Percentiles rank a stretch among this genome's conserved stretches.
Evolutionary conservation across 2,329 filamentous ascomycete species (phyloP).

Genomic region (Incumbomyces lentus): DNA sequence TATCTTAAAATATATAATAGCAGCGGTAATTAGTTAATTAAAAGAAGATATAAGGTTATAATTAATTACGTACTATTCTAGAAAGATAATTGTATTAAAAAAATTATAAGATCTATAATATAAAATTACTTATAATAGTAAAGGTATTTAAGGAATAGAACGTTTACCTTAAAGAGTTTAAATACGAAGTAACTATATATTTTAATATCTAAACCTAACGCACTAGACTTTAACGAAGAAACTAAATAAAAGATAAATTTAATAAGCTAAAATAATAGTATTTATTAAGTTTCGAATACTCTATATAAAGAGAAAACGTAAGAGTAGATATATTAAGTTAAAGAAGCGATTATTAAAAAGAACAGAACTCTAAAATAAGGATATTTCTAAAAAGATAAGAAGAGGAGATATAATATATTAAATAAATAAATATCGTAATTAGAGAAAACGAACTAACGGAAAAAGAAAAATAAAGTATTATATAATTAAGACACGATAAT

Average conservation of each 20-base stretch:
- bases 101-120: constrained; percentile 17
- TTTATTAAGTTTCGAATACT: constrained; percentile 12
- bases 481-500: constrained; percentile 5
- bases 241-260: constrained; percentile 8
- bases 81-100: constrained; percentile 11
- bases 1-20: no score
- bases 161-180: constrained; percentile 11
- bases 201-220: constrained; percentile 11
- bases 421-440: not conserved
- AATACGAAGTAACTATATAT: constrained; percentile 10
- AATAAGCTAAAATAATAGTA: constrained; percentile 8
- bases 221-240: constrained; percentile 12
- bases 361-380: not conserved
- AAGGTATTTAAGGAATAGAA: constrained; percentile 11
- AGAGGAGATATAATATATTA: no score
- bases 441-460: not conserved
- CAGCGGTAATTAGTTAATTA: constrained; percentile 1
- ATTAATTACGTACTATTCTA: constrained; percentile 12
- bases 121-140: constrained; percentile 15
- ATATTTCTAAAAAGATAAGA: not conserved
- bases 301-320: constrained; percentile 11
- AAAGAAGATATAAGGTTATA: constrained; percentile 5
- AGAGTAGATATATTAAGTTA: constrained; percentile 11
- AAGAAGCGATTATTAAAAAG: constrained; percentile 5
- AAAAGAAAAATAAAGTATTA: constrained; percentile 1